Percentiles rank a stretch among this genome's conserved stretches.
Conservation (phyloP, 495 filamentous ascomycete species). For the Podospora appendiculata region DNA sequence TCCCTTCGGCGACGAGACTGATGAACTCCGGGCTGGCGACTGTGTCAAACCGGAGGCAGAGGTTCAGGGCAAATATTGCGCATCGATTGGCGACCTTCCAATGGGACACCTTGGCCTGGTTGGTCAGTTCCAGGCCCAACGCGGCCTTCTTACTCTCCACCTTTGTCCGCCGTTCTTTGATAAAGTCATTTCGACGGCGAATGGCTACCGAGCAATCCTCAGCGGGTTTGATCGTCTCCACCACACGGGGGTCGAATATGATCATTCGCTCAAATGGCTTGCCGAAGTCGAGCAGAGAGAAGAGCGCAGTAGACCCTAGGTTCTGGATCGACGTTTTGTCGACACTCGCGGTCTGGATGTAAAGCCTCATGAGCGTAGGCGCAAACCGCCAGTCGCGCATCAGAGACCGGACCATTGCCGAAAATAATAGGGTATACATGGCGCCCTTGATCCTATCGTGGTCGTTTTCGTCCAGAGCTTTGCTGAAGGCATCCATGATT, state of each 20-base stretch:
- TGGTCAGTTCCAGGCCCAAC: slow-evolving; percentile 72
- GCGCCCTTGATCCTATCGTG: slow-evolving; percentile 89
- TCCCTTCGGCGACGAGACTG: slow-evolving; percentile 73
- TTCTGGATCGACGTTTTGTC: slow-evolving; percentile 93
- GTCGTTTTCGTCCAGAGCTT: slow-evolving; percentile 74
- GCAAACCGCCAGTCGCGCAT: slow-evolving; percentile 90
- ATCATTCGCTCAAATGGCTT: slow-evolving; percentile 79
- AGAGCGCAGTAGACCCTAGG: slow-evolving; percentile 71
- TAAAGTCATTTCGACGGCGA: slow-evolving; percentile 55
- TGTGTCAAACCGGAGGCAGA: slow-evolving; percentile 81
- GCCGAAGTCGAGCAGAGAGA: slow-evolving; percentile 85
- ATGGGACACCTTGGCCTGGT: slow-evolving; percentile 68
- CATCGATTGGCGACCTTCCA: slow-evolving; percentile 94
- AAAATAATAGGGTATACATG: slow-evolving; percentile 81
- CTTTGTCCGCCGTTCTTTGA: slow-evolving; percentile 61
- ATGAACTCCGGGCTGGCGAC: slow-evolving; percentile 75
- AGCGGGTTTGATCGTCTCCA: slow-evolving; percentile 66
- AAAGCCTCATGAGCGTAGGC: slow-evolving; percentile 74
- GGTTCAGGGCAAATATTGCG: slow-evolving; percentile 78
- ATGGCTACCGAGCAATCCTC: slow-evolving; percentile 59
- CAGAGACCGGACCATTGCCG: slow-evolving; percentile 79
- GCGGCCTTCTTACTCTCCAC: slow-evolving; percentile 79
- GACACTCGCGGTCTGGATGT: slow-evolving; percentile 79
- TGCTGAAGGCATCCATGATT: slow-evolving; percentile 68
- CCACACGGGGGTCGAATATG: slow-evolving; percentile 64